phyloP scores from a whole-genome alignment of 345 rosid genomes.

The Hibiscus syriacus region DNA sequence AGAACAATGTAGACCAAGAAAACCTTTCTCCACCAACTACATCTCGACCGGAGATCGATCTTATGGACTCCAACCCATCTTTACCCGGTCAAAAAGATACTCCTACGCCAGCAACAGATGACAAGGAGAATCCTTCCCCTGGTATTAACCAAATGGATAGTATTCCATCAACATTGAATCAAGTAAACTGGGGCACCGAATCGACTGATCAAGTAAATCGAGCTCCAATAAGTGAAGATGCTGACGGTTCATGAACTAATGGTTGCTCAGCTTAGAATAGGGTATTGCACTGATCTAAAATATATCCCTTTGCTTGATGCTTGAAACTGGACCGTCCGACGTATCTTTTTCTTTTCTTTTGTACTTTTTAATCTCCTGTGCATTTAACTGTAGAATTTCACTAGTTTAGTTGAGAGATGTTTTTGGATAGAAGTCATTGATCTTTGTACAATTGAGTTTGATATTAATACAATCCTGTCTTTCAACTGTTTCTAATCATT shows the following conservation, averaged over 20 bases:
- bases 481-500: neutral
- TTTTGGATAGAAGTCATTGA: neutral
- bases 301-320: neutral
- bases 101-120: constrained; percentile 9
- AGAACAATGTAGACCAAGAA: constrained; percentile 24
- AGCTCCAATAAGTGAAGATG: neutral
- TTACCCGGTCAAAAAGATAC: constrained; percentile 13
- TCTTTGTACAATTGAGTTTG: no score
- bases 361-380: neutral
- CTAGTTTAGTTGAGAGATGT: neutral
- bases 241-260: neutral
- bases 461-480: neutral
- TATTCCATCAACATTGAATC: constrained; percentile 2
- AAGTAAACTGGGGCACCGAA: neutral
- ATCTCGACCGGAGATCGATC: constrained; percentile 17
- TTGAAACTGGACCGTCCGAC: neutral
- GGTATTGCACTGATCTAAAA: no score
- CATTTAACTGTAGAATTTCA: constrained; percentile 18
- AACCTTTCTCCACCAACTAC: constrained; percentile 5
- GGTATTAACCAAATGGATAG: neutral
- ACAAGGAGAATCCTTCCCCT: constrained; percentile 1
- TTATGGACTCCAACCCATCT: constrained; percentile 21
- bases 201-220: constrained; percentile 4
- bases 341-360: neutral
- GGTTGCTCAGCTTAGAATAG: neutral